Base-by-base conservation (phyloP, 2,329 filamentous ascomycete genomes). In the Cladosporium sp. region DNA sequence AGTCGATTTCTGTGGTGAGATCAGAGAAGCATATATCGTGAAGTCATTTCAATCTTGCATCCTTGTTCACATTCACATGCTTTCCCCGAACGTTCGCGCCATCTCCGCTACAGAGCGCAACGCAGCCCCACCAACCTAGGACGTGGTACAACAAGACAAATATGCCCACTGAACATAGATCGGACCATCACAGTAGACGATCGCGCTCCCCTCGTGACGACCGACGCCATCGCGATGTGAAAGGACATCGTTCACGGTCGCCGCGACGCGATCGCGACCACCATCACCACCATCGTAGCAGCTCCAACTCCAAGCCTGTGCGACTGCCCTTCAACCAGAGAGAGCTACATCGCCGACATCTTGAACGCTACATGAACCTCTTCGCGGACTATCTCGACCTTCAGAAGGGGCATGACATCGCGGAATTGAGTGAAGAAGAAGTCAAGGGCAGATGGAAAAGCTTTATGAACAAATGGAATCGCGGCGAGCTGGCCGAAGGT, bases 381-480 rank as follows among this genome's bases (percentile, higher is more conserved):
- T 90, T 97, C 62, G 89, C 86, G 15, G 83, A 89, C 48, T 97
- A 97, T 66, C 80, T 97, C 24, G 89, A 92, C 65, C 83, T 96
- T 34, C 93, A 97, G 73, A 97, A 97, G 75, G 80, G 85, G 37
- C 80, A 89, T 39, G 76, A 87, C 54, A 76, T 95, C 1, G 79
- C 85, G 17, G 80, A 83, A 9, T 78, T 97, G 64, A 82, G 85
- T 57, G 86, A 90, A 61, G 81, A 83, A n/a, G 92, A 97, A 70
- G 74, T 86, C 0, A 87, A 81, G 62, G 91, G 92, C 1, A 79
- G 93, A 56, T 99, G 93, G 91, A 96, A 96, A 80, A 93, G 91
- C 70, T 99, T 97, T 67, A 72, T 93, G 12, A 80, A 83, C 3
- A 93, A 91, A 78, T 99, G 94, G 93, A 99, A 99, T 76, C 83